Base-by-base conservation (phyloP, 305 asterid species). In the Solanum chacoense region DNA sequence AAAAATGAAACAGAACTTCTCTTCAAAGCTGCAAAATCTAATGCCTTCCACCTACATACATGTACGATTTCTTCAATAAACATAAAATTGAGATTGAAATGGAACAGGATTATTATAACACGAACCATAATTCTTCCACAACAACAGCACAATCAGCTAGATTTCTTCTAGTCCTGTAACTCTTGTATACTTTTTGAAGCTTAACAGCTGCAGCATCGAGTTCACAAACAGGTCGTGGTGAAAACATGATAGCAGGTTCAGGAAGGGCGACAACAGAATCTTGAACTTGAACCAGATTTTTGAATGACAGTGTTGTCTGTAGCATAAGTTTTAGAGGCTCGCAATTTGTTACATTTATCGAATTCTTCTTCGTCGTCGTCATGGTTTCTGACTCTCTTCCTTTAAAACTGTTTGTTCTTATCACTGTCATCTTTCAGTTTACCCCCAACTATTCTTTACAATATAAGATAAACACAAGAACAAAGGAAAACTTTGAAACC, bases 161-260 rank as follows among this genome's bases (percentile, higher is more conserved):
- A 85, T 89, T 91, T 45, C 93, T 88, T 36, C 93, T 88, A 5
- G 93, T 92, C 79, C 92, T 89, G 67, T 92, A 92, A 83, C 93
- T 92, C 88, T 88, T 80, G 84, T 92, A 92, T 10, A 90, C 92
- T 88, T 91, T 92, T 86, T 92, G 93, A 74, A 92, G 80, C 89
- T 89, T 92, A 24, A 89, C 89, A 7, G 93, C 93, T 3, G 92
- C 93, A 29, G 98, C 98, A 84, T 96, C 98, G 9, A 95, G 98
- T 94, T 95, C 98, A 34, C 91, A 89, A 20, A 93, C 94, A 7
- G 98, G 97, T 42, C 94, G 89, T 0, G 98, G 98, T 14, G 98
- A 94, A 85, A 90, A 94, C 91, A 94, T 90, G 7, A 94, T 26
- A 6, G 92, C 93, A 4, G 98, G 97, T 4, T 93, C 95, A 7